Evolutionary conservation across 1,284 basidiomycete genomes (phyloP).

Genomic region (Somion occarium): DNA sequence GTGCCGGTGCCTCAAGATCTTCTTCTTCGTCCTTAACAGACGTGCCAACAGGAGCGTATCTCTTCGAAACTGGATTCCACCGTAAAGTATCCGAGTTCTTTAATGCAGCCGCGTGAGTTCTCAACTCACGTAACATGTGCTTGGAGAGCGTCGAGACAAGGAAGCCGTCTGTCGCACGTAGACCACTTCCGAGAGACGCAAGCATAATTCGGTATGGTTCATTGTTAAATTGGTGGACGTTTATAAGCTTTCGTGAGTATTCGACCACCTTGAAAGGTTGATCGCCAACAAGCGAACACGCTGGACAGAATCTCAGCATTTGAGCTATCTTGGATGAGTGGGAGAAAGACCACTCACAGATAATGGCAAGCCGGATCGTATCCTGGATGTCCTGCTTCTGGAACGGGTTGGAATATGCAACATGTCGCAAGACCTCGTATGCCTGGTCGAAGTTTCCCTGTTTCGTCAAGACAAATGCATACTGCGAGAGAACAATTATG

Average conservation of each 20-base stretch:
- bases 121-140: conserved; percentile 75
- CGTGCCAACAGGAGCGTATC: conserved; percentile 38
- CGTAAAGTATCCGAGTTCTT: conserved; percentile 53
- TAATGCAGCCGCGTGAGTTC: conserved; percentile 57
- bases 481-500: conserved; percentile 48
- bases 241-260: conserved; percentile 69
- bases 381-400: conserved; percentile 62
- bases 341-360: conserved; percentile 55
- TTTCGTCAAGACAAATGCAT: conserved; percentile 76
- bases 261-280: conserved; percentile 61
- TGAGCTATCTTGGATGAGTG: background rate
- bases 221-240: conserved; percentile 72
- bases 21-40: conserved; percentile 31
- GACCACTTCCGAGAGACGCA: conserved; percentile 64
- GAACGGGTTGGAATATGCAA: conserved; percentile 76
- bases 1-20: conserved; percentile 15
- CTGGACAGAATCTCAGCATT: conserved; percentile 32
- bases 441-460: conserved; percentile 64
- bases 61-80: conserved; percentile 51
- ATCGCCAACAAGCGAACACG: conserved; percentile 61
- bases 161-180: conserved; percentile 68
- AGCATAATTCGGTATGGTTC: conserved; percentile 75
- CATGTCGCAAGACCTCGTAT: conserved; percentile 77
- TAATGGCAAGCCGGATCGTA: conserved; percentile 65
- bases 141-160: conserved; percentile 77